Evolutionary conservation across 805 yeast species (phyloP).

Genomic region (Hyphopichia homilentoma): DNA sequence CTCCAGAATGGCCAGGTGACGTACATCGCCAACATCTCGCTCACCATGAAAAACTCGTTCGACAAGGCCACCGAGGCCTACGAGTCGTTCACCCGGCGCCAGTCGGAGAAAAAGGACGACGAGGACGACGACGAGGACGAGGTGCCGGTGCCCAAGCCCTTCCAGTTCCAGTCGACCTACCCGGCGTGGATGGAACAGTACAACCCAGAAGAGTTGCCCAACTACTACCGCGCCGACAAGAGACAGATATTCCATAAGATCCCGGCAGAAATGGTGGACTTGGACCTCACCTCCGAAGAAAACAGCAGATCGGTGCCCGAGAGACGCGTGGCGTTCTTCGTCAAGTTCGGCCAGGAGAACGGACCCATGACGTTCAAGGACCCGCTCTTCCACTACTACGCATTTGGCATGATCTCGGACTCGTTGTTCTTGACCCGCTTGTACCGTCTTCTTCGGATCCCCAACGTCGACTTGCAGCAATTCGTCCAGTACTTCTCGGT

Average conservation of each 20-base stretch:
- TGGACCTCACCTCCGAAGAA: slow-evolving; percentile 20
- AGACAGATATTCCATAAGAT: slow-evolving; percentile 21
- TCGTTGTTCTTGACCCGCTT: slow-evolving; percentile 50
- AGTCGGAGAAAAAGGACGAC: slow-evolving; percentile 21
- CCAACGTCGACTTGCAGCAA: slow-evolving; percentile 21
- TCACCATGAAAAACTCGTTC: slow-evolving; percentile 30
- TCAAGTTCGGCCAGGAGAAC: slow-evolving; percentile 22
- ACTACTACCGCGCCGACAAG: slow-evolving; percentile 10
- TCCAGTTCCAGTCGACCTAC: slow-evolving; percentile 31
- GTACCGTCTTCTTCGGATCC: slow-evolving; percentile 46
- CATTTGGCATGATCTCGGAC: slow-evolving; percentile 58
- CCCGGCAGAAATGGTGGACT: slow-evolving; percentile 30
- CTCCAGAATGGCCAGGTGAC: slow-evolving; percentile 21
- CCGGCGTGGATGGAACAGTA: slow-evolving; percentile 27
- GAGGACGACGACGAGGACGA: slow-evolving; percentile 22
- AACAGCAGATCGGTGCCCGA: slow-evolving; percentile 20
- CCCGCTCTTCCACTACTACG: slow-evolving; percentile 41
- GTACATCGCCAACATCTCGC: slow-evolving; percentile 28
- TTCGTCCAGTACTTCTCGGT: slow-evolving; percentile 43
- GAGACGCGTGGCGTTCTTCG: slow-evolving; percentile 22
- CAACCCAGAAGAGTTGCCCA: slow-evolving; percentile 10
- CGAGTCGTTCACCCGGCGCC: slow-evolving; percentile 13
- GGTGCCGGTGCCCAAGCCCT: slow-evolving; percentile 22
- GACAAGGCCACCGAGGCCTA: slow-evolving; percentile 16
- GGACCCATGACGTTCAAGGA: slow-evolving; percentile 12